Percentiles rank a stretch among this genome's conserved stretches.
Conservation (phyloP, 495 filamentous ascomycete genomes). For the Penicillium goetzii region DNA sequence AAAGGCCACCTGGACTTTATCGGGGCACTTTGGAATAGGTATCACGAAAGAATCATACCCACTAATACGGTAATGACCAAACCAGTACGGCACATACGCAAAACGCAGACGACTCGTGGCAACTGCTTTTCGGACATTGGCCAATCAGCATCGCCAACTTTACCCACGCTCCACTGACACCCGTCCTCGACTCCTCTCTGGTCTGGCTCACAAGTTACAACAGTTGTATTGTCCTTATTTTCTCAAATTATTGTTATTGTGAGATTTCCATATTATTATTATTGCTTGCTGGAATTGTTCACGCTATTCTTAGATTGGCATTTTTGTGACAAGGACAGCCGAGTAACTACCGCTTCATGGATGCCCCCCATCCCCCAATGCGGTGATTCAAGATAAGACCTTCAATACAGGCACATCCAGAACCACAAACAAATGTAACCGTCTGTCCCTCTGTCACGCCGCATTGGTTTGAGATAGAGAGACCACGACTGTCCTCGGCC, state of each 20-base stretch:
- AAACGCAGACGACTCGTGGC: slow-evolving; percentile 26
- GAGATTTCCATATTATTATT: background rate
- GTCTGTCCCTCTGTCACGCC: background rate
- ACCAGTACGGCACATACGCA: background rate
- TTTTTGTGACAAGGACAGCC: background rate
- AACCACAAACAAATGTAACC: slow-evolving; percentile 22
- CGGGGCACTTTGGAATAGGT: background rate
- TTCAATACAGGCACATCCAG: background rate
- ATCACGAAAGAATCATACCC: background rate
- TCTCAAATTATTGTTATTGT: background rate
- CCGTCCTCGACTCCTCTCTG: slow-evolving; percentile 7
- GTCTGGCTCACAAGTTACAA: background rate
- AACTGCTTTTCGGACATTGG: slow-evolving; percentile 15
- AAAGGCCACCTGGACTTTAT: slow-evolving; percentile 3
- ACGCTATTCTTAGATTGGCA: slow-evolving; percentile 13
- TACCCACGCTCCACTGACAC: slow-evolving; percentile 13
- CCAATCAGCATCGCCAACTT: slow-evolving; percentile 12
- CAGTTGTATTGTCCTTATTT: too few species aligned
- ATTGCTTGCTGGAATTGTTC: background rate
- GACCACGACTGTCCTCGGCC: slow-evolving; percentile 13
- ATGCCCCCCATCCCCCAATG: background rate
- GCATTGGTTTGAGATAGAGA: slow-evolving; percentile 32
- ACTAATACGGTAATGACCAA: background rate
- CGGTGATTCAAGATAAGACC: slow-evolving; percentile 2
- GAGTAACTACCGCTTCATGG: background rate